Percentiles rank a stretch among this genome's conserved stretches.
phyloP scores from a whole-genome alignment of 1,284 basidiomycete species.

The Irpex sp. region DNA sequence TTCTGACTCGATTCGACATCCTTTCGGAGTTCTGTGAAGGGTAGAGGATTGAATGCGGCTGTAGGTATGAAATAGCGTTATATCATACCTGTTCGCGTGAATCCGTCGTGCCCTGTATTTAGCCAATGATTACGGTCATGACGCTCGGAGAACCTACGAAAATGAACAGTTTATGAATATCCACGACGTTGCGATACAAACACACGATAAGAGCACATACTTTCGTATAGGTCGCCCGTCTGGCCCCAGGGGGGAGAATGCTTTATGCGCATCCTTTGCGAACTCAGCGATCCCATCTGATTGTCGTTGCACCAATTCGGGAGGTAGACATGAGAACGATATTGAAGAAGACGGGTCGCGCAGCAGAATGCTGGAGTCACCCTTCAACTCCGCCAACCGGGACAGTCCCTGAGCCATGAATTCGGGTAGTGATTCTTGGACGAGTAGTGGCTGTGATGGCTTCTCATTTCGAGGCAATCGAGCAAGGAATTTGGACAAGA shows the following conservation, averaged over 20 bases:
- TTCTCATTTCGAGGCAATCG: conserved; percentile 39
- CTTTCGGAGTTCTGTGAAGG: conserved; percentile 1
- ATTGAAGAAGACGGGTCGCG: conserved; percentile 57
- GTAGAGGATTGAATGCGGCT: neutral
- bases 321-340: conserved; percentile 64
- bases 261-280: conserved; percentile 38
- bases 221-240: conserved; percentile 59
- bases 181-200: neutral
- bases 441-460: conserved; percentile 44
- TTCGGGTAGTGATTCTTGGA: conserved; percentile 30
- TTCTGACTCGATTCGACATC: conserved; percentile 2
- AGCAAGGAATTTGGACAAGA: conserved; percentile 57
- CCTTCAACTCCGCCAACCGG: conserved; percentile 47
- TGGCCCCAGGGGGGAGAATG: conserved; percentile 55
- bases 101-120: conserved; percentile 49
- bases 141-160: conserved; percentile 31
- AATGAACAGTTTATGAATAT: conserved; percentile 2
- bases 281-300: conserved; percentile 45
- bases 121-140: conserved; percentile 55
- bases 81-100: conserved; percentile 50
- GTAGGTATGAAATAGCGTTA: neutral
- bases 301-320: conserved; percentile 50
- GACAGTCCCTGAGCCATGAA: conserved; percentile 53
- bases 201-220: conserved; percentile 31
- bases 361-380: conserved; percentile 41